Percentiles rank a stretch among this genome's conserved stretches.
These are phyloP conservation scores for Pseudogymnoascus pannorum DNA, from an alignment of 2,329 filamentous ascomycete genomes.

Conservation along the genomic window DNA sequence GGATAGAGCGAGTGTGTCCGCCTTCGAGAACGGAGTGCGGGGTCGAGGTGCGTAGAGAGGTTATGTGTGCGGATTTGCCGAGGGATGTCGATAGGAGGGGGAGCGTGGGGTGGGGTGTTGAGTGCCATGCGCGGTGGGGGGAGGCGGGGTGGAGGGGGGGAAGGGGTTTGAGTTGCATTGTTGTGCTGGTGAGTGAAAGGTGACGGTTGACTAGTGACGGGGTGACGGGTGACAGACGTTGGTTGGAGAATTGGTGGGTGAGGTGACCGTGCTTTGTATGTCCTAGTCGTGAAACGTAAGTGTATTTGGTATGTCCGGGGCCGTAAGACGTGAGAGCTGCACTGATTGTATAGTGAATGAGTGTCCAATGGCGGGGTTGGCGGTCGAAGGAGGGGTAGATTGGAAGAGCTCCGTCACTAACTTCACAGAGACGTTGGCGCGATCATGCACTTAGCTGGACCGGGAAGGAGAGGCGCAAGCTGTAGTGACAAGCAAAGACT, in stretches of 20 bases:
- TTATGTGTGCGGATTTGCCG: conserved; percentile 80
- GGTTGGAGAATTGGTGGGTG: neutral
- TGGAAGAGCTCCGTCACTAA: neutral
- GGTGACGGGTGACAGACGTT: no score
- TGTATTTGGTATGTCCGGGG: no score
- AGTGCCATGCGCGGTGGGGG: conserved; percentile 74
- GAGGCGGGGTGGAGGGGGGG: conserved; percentile 38
- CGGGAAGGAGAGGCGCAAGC: no score
- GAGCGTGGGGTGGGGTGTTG: conserved; percentile 75
- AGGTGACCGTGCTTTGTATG: no score
- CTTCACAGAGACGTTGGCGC: neutral
- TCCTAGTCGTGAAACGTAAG: no score
- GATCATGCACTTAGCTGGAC: no score
- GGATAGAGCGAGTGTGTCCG: conserved; percentile 86
- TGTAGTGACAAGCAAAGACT: neutral
- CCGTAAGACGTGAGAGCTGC: no score
- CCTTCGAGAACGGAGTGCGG: conserved; percentile 74
- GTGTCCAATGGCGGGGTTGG: neutral
- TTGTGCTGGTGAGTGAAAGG: neutral
- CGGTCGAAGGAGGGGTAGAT: neutral
- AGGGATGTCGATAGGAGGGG: conserved; percentile 85
- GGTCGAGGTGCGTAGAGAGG: conserved; percentile 74
- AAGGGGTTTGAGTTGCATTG: neutral
- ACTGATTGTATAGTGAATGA: no score
- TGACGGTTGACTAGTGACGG: no score